Percentiles rank a stretch among this genome's conserved stretches.
These are phyloP conservation scores for Nitzschia sp. DNA, from an alignment of 108 stramenopile species.

Conservation along the genomic window DNA sequence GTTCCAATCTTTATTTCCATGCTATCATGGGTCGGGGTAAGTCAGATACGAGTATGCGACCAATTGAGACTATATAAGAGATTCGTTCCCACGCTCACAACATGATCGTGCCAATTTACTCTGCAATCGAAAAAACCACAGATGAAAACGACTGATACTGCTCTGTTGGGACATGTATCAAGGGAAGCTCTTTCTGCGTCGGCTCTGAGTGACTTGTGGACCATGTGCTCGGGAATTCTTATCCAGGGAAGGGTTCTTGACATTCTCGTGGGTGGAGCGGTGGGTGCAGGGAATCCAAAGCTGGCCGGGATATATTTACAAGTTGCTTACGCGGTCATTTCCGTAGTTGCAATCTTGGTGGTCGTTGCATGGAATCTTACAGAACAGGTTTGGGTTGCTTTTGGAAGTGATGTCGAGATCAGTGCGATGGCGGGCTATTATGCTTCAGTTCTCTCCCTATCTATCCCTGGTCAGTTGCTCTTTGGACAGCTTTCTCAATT, in stretches of 20 bases:
- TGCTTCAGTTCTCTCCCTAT: slow-evolving; percentile 54
- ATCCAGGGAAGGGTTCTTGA: slow-evolving; percentile 32
- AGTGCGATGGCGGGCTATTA: slow-evolving; percentile 68
- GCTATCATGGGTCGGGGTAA: slow-evolving; percentile 57
- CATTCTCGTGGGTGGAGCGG: slow-evolving; percentile 34
- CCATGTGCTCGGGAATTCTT: slow-evolving; percentile 65
- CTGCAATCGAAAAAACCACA: too few species aligned
- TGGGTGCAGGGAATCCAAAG: slow-evolving; percentile 49
- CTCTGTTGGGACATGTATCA: slow-evolving; percentile 59
- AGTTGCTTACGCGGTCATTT: slow-evolving; percentile 54
- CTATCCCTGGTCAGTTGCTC: slow-evolving; percentile 54
- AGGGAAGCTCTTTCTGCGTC: slow-evolving; percentile 42
- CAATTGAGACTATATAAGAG: too few species aligned
- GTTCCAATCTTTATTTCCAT: slow-evolving; percentile 59
- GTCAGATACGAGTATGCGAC: too few species aligned
- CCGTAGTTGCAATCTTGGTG: slow-evolving; percentile 40
- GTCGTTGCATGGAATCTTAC: slow-evolving; percentile 59
- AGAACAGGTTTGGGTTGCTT: slow-evolving; percentile 42
- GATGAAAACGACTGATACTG: slow-evolving; percentile 84
- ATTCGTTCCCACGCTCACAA: too few species aligned
- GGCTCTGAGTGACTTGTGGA: slow-evolving; percentile 57
- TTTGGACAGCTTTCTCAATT: slow-evolving; percentile 69
- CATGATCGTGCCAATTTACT: too few species aligned
- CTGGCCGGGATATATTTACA: slow-evolving; percentile 53
- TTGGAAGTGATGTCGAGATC: slow-evolving; percentile 45